These are phyloP conservation scores for Triticum timopheevii DNA, from an alignment of 176 grass and related monocot species.

Conservation along the genomic window DNA sequence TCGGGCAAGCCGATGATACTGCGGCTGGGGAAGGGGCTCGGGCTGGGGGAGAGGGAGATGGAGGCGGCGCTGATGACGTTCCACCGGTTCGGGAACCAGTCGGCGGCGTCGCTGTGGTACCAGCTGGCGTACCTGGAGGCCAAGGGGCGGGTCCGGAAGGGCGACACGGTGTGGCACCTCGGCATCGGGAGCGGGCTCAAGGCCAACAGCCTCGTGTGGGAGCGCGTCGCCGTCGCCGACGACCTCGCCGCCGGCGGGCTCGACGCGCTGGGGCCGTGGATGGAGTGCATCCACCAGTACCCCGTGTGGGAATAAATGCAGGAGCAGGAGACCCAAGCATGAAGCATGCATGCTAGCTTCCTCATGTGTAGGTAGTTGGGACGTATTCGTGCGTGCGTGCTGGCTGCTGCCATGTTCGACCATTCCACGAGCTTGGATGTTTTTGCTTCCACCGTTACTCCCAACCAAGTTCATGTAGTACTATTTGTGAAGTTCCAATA, in stretches of 20 bases:
- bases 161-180: conserved; percentile 66
- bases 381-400: background rate
- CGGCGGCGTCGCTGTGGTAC: conserved; percentile 84
- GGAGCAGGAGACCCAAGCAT: background rate
- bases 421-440: background rate
- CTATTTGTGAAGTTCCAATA: background rate
- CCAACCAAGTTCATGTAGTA: too few species aligned
- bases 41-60: conserved; percentile 50
- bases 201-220: conserved; percentile 33
- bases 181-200: conserved; percentile 59
- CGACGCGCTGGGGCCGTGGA: conserved; percentile 36
- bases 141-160: conserved; percentile 47
- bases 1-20: conserved; percentile 62
- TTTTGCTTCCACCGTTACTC: too few species aligned
- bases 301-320: background rate
- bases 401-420: background rate
- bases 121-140: conserved; percentile 73
- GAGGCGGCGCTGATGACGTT: conserved; percentile 76
- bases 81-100: conserved; percentile 87
- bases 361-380: too few species aligned
- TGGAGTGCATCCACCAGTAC: conserved; percentile 50
- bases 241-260: background rate
- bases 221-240: conserved; percentile 13
- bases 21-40: conserved; percentile 58
- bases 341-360: background rate